Evolutionary conservation across 345 rosid genomes (phyloP).

Genomic region (Mangifera indica): DNA sequence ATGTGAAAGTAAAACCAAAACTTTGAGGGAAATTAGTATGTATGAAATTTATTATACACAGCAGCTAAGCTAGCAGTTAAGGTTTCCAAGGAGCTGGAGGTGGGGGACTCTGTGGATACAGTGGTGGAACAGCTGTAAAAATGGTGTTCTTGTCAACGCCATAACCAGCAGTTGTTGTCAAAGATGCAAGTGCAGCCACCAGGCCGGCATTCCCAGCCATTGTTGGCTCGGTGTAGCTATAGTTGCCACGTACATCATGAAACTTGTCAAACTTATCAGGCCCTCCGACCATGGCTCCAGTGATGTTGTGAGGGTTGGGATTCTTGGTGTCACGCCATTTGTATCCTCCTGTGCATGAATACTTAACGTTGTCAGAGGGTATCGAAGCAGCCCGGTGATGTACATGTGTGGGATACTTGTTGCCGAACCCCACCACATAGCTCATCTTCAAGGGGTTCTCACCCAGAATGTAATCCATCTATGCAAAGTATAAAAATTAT

Average conservation of each 20-base stretch:
- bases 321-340: conserved; percentile 58
- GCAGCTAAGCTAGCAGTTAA: conserved; percentile 23
- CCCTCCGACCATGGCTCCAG: conserved; percentile 90
- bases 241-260: conserved; percentile 49
- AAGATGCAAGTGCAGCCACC: conserved; percentile 72
- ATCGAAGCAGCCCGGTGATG: conserved; percentile 85
- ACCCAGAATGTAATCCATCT: conserved; percentile 82
- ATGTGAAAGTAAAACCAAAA: not conserved
- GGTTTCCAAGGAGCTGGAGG: conserved; percentile 86
- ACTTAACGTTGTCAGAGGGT: conserved; percentile 46
- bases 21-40: too few relatives aligned
- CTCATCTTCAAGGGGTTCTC: conserved; percentile 82
- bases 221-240: conserved; percentile 73
- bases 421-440: conserved; percentile 75
- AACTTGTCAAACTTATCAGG: conserved; percentile 72
- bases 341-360: conserved; percentile 74
- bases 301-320: conserved; percentile 66
- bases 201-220: conserved; percentile 79
- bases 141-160: conserved; percentile 62
- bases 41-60: too few relatives aligned
- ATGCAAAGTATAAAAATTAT: not conserved
- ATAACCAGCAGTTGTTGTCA: conserved; percentile 52
- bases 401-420: conserved; percentile 65
- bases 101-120: conserved; percentile 68
- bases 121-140: conserved; percentile 75